These are phyloP conservation scores for Breynia disticha DNA, from an alignment of 441 rosid genomes.

Conservation along the genomic window DNA sequence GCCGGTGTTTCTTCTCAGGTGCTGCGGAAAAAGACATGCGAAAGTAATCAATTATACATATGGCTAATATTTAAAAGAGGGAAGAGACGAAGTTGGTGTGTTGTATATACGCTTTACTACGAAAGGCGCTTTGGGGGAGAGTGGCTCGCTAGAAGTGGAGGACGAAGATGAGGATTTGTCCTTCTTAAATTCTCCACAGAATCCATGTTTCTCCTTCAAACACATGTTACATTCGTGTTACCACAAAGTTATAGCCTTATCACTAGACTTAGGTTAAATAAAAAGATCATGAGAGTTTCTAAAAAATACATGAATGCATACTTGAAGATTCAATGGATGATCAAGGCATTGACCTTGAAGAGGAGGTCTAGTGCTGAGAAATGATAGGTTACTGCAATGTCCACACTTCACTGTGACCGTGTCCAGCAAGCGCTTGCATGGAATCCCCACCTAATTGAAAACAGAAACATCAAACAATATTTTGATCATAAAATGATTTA, in stretches of 20 bases:
- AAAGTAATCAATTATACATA: neutral
- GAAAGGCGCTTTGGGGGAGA: slow-evolving; percentile 78
- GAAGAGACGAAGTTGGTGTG: neutral
- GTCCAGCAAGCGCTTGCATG: slow-evolving; percentile 77
- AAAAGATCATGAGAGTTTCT: neutral
- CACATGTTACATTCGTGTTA: neutral
- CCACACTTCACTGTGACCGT: slow-evolving; percentile 98
- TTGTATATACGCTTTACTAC: slow-evolving; percentile 72
- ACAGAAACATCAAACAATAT: neutral
- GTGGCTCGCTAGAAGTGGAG: slow-evolving; percentile 61
- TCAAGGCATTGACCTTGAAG: slow-evolving; percentile 56
- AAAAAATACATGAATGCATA: slow-evolving; percentile 1
- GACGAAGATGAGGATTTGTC: slow-evolving; percentile 68
- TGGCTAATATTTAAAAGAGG: too few relatives aligned
- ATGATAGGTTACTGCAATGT: slow-evolving; percentile 88
- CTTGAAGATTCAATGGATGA: slow-evolving; percentile 59
- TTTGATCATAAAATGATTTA: too few relatives aligned
- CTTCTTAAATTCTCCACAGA: slow-evolving; percentile 49
- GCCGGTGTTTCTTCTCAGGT: slow-evolving; percentile 98
- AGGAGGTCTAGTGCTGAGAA: slow-evolving; percentile 83
- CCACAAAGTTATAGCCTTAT: neutral
- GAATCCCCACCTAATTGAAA: slow-evolving; percentile 70
- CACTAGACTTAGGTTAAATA: neutral
- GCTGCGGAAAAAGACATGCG: slow-evolving; percentile 33
- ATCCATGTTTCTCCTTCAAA: slow-evolving; percentile 38